phyloP scores from a whole-genome alignment of 495 filamentous ascomycete genomes.

The Aspergillus taichungensis region DNA sequence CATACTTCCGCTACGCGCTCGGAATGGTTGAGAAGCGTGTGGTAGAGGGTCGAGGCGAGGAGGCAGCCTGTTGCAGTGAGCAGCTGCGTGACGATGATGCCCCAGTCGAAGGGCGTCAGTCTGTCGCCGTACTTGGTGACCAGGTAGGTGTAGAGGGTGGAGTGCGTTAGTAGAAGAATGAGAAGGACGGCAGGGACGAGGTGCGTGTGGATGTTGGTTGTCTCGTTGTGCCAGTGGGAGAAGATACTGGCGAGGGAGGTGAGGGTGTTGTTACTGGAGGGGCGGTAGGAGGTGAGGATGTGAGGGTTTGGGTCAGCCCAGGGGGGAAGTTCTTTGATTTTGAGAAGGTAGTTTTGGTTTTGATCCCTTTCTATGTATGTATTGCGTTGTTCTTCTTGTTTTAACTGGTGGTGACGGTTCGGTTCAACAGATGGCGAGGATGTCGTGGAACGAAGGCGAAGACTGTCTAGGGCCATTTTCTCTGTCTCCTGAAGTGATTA shows the following conservation, averaged over 20 bases:
- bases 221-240: background rate
- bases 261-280: slow-evolving; percentile 21
- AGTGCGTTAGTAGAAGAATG: background rate
- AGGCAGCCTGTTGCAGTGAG: slow-evolving; percentile 6
- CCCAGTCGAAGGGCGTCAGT: slow-evolving; percentile 3
- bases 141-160: too few relatives aligned
- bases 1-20: slow-evolving; percentile 2
- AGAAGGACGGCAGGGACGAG: slow-evolving; percentile 15
- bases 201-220: slow-evolving; percentile 21
- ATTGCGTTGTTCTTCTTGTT: background rate
- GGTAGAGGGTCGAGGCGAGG: slow-evolving; percentile 12
- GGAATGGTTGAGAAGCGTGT: slow-evolving; percentile 13
- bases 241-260: slow-evolving; percentile 15
- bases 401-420: too few relatives aligned
- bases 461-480: too few relatives aligned
- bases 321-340: slow-evolving; percentile 3
- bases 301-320: slow-evolving; percentile 32
- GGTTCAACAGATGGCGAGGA: background rate
- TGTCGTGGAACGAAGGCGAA: background rate
- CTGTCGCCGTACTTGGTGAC: background rate
- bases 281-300: slow-evolving; percentile 27
- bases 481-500: too few relatives aligned
- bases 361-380: background rate
- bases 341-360: background rate
- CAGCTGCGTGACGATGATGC: slow-evolving; percentile 9